Conservation (phyloP, 176 grass and related monocot genomes). For the Avena sativa region DNA sequence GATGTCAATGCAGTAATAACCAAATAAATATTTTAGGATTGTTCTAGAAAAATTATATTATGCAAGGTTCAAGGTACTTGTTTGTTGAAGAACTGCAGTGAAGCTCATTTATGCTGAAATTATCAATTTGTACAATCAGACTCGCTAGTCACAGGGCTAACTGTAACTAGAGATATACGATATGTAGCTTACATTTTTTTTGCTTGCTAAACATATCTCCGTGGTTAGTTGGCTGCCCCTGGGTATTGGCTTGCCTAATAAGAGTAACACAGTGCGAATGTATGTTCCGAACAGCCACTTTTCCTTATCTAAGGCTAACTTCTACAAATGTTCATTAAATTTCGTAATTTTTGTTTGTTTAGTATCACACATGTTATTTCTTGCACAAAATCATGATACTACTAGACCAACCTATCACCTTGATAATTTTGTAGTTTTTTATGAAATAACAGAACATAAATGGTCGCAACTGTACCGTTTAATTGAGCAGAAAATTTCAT, state of each 20-base stretch:
- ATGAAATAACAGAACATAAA: constrained; percentile 20
- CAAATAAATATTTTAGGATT: background rate
- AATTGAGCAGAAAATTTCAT: background rate
- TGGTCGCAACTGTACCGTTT: background rate
- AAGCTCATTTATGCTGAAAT: background rate
- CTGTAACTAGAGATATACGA: background rate
- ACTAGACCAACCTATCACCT: background rate
- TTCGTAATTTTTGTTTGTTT: background rate
- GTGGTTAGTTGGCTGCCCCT: background rate
- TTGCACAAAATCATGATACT: background rate
- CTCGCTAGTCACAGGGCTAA: background rate
- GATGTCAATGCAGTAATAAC: constrained; percentile 12
- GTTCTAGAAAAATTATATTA: background rate
- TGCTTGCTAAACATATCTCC: background rate
- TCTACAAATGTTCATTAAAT: constrained; percentile 7
- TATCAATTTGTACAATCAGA: background rate
- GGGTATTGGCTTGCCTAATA: background rate
- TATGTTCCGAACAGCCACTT: background rate
- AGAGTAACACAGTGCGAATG: background rate
- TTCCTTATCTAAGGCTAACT: background rate
- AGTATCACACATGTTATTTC: constrained; percentile 27
- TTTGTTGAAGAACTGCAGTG: background rate
- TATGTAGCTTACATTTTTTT: constrained; percentile 3
- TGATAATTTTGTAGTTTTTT: background rate
- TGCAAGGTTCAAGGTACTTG: background rate